phyloP scores from a whole-genome alignment of 768 basidiomycete species.

The Gymnopilus junonius region DNA sequence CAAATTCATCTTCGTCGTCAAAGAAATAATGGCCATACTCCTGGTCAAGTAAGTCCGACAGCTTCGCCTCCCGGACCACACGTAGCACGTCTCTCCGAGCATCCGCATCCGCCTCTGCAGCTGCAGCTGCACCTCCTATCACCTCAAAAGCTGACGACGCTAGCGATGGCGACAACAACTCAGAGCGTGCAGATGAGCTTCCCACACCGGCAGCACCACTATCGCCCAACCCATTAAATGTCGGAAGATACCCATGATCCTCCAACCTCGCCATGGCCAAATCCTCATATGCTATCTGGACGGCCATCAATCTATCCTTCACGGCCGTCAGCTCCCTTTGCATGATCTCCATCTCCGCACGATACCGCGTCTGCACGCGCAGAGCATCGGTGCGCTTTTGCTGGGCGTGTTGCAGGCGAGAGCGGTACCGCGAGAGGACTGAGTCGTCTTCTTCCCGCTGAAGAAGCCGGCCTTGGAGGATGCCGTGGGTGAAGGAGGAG shows the following conservation, averaged over 20 bases:
- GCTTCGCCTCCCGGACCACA: background rate
- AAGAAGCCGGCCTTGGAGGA: slow-evolving; percentile 13
- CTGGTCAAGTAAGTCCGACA: background rate
- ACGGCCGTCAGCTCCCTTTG: slow-evolving; percentile 22
- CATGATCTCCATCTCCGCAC: slow-evolving; percentile 16
- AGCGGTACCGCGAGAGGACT: background rate
- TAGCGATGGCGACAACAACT: background rate
- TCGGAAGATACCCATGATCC: background rate
- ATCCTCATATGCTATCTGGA: slow-evolving; percentile 27
- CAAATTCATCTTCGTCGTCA: slow-evolving; percentile 6
- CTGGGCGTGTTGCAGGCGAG: slow-evolving; percentile 18
- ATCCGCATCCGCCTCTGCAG: no score
- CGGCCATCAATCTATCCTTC: slow-evolving; percentile 25
- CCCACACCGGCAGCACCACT: no score
- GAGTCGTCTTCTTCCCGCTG: slow-evolving; percentile 8
- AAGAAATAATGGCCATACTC: background rate
- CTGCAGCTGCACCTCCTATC: background rate
- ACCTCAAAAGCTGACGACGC: background rate
- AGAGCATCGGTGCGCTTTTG: slow-evolving; percentile 25
- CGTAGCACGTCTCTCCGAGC: no score
- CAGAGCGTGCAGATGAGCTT: background rate
- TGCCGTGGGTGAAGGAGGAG: background rate
- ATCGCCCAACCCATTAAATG: background rate
- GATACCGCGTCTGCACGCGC: slow-evolving; percentile 6
- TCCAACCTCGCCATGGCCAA: background rate